Evolutionary conservation across 495 filamentous ascomycete species (phyloP).

Genomic region (Penicillium longicatenatum): DNA sequence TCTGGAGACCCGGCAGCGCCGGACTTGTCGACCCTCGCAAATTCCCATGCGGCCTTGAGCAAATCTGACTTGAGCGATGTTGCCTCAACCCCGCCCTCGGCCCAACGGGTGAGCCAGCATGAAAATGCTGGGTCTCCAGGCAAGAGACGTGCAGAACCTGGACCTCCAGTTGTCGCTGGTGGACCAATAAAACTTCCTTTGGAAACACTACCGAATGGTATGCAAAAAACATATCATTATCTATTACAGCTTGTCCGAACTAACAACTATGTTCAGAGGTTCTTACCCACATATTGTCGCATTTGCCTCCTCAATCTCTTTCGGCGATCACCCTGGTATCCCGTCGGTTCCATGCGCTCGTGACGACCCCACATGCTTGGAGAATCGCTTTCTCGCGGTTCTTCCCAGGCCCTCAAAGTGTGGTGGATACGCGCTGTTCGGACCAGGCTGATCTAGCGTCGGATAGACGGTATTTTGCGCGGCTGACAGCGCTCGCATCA

Average conservation of each 20-base stretch:
- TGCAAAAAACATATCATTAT: constrained; percentile 16
- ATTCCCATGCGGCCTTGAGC: constrained; percentile 38
- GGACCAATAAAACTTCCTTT: constrained; percentile 54
- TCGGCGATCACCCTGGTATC: constrained; percentile 79
- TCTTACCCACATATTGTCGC: constrained; percentile 86
- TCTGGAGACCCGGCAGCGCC: constrained; percentile 32
- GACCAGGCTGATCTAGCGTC: constrained; percentile 54
- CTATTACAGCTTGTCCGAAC: constrained; percentile 5
- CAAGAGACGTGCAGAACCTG: constrained; percentile 49
- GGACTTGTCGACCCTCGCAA: constrained; percentile 25
- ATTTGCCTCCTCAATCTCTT: constrained; percentile 78
- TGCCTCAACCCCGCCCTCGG: constrained; percentile 40
- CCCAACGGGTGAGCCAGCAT: constrained; percentile 71
- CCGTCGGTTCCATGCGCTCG: constrained; percentile 75
- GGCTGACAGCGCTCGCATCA: constrained; percentile 75
- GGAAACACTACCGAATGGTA: constrained; percentile 80
- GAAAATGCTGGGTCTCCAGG: constrained; percentile 59
- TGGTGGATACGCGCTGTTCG: constrained; percentile 30
- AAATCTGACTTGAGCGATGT: constrained; percentile 19
- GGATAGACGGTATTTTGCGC: constrained; percentile 74
- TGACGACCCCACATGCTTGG: constrained; percentile 90
- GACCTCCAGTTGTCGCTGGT: constrained; percentile 63
- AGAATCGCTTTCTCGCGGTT: constrained; percentile 83
- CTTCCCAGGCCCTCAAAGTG: constrained; percentile 71
- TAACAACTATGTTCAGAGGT: constrained; percentile 64